A percentile compares a stretch with the other conserved stretches of the same genome.
Evolutionary conservation across 75 land plant genomes (phyloP).

Genomic region (Azolla pinnata): DNA sequence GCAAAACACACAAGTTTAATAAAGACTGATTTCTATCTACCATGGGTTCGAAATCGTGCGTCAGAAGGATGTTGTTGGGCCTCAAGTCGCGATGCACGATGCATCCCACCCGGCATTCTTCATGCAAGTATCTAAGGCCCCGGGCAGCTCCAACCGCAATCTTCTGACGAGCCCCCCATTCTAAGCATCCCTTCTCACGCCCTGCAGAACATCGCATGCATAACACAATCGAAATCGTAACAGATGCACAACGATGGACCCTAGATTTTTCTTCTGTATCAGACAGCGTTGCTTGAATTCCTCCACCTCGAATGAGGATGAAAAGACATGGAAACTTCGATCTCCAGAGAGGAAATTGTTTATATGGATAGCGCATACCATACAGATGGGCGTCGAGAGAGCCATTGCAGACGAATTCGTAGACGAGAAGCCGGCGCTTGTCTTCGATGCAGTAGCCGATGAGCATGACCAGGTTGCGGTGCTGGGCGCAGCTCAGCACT

Average conservation of each 20-base stretch:
- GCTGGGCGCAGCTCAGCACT: constrained; percentile 90
- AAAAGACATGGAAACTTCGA: too few species aligned
- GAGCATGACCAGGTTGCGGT: constrained; percentile 83
- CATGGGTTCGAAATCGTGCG: constrained; percentile 93
- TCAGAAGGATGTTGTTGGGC: constrained; percentile 92
- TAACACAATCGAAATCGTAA: too few species aligned
- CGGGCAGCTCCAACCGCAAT: constrained; percentile 94
- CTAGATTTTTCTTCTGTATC: too few species aligned
- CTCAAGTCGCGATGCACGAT: constrained; percentile 96
- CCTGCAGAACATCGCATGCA: too few species aligned
- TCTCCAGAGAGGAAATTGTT: too few species aligned
- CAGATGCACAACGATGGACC: too few species aligned
- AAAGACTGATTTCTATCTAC: constrained; percentile 17
- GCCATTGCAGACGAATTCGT: constrained; percentile 83
- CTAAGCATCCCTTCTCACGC: constrained; percentile 35
- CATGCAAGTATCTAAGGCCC: constrained; percentile 87
- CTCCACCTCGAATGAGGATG: too few species aligned
- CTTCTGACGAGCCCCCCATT: constrained; percentile 89
- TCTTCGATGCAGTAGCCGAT: constrained; percentile 88
- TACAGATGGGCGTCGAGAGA: constrained; percentile 81
- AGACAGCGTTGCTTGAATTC: too few species aligned
- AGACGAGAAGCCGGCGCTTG: constrained; percentile 63
- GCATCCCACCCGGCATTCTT: constrained; percentile 98
- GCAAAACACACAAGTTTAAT: neutral
- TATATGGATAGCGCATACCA: constrained; percentile 32